Base-by-base conservation (phyloP, 176 grass and related monocot genomes). In the Pharus latifolius region DNA sequence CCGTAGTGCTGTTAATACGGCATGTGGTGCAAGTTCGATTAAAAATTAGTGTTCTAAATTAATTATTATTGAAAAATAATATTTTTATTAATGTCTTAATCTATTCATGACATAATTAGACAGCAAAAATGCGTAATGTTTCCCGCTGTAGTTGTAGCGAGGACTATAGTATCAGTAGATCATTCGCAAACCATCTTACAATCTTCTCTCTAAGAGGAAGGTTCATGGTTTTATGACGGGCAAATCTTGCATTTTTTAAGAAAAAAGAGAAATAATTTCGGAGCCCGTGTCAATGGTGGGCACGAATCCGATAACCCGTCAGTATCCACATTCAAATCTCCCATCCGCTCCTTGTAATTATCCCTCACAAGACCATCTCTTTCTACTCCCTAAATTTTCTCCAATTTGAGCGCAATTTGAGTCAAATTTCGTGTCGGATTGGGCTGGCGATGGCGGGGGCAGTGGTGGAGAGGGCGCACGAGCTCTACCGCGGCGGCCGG, bases 401-500 rank as follows among this genome's bases (percentile, higher is more conserved):
- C 50, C 51, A 8, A n/a, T 45, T 8, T 26, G 3, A 2, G 9
- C 16, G 29, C 62, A 2, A 35, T 49, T 41, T 31, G 10, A 19
- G 16, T 49, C 60, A 7, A 12, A 7, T 41, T 41, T 26, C 9
- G 44, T 26, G 18, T 24, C 43, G 31, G 45, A 34, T 18, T 16
- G 19, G 7, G 9, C 2, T 19, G 18, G 23, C 11, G 49, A 50
- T 58, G 59, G 63, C 66, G 62, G 63, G 56, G 68, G 73, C 49
- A 60, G 64, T 63, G 35, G 87, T 98, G 55, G 89, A 98, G 81
- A 71, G 58, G 65, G 94, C 94, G 46, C 94, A 98, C 79, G 81
- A 81, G 65, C 77, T 98, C 61, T 98, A 98, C 84, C 40, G 94
- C 37, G 89, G 88, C 69, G 87, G 94, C 31, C 79, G 65, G 56